Evolutionary conservation across 2,329 filamentous ascomycete genomes (phyloP), one percentile per base, ranked within the genome.

Genomic region (Ambrosiella cleistominuta): DNA sequence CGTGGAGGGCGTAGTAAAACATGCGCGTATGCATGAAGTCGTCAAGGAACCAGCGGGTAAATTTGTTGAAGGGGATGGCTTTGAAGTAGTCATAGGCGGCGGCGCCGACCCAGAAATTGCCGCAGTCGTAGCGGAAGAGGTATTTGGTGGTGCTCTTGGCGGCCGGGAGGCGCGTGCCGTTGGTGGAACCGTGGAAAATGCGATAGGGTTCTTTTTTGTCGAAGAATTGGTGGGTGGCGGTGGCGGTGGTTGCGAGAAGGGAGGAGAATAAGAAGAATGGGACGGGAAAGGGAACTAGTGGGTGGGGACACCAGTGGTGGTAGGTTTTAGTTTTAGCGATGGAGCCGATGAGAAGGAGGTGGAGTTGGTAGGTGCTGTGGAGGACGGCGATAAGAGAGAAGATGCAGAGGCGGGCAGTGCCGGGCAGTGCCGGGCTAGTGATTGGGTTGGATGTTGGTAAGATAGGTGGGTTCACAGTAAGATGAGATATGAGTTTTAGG

Each of bases 151-250:
- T 70, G 62, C 64, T 66, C 64, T 71, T 64, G 70, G 77, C 61
- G n/a, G 39, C 52, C 4, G 42, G 50, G 70, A 76, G 76, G 4
- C 77, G 80, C 52, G 86, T 89, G 66, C 79, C 84, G 72, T 89
- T 89, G 57, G 86, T 88, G 45, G 81, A 83, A 64, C 85, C 86
- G 72, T 89, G 85, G 68, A 77, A 82, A 71, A 90, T 87, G 62
- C 85, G 80, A 72, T 85, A 90, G 19, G 83, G 78, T 66, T 74
- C 70, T 53, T 69, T 67, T 53, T 70, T 67, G 60, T 72, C 69
- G 66, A 74, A 78, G 67, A 74, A 74, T 65, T 69, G 64, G 60
- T 72, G 71, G 54, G 78, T 74, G 5, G 74, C 68, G 35, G 13
- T 47, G 27, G 9, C 17, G 11, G 35, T 17, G 37, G 63, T n/a